A percentile compares a stretch with the other conserved stretches of the same genome.
Evolutionary conservation across 495 filamentous ascomycete genomes (phyloP).

Genomic region (Hypomontagnella submonticulosa): DNA sequence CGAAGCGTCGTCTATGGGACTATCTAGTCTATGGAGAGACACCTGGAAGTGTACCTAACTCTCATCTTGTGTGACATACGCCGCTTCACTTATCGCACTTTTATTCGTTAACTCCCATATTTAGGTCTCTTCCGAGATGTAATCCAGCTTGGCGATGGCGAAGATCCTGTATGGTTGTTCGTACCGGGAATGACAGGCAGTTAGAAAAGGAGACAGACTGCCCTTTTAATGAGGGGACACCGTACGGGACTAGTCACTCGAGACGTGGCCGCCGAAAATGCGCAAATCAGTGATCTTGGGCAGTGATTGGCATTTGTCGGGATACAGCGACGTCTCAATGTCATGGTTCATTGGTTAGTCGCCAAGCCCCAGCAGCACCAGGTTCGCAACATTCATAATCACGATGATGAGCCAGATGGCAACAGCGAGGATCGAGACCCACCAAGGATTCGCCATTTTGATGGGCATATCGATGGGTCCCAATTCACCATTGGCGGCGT

Average conservation of each 20-base stretch:
- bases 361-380: conserved; percentile 74
- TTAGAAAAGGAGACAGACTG: background rate
- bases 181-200: too few relatives aligned
- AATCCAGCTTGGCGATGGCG: too few relatives aligned
- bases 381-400: conserved; percentile 77
- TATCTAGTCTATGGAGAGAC: too few relatives aligned
- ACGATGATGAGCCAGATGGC: conserved; percentile 75
- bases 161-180: too few relatives aligned
- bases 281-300: background rate
- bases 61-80: too few relatives aligned
- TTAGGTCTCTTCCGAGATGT: too few relatives aligned
- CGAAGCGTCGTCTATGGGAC: too few relatives aligned
- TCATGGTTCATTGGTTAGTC: conserved; percentile 39
- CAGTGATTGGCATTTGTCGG: background rate
- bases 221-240: background rate
- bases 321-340: too few relatives aligned
- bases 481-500: conserved; percentile 33
- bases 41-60: too few relatives aligned
- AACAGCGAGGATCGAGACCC: conserved; percentile 64
- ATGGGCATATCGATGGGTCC: conserved; percentile 46
- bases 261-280: background rate
- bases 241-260: background rate
- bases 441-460: conserved; percentile 71
- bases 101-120: too few relatives aligned
- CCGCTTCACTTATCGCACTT: too few relatives aligned